phyloP scores from a whole-genome alignment of 2,329 filamentous ascomycete species.

The Aureobasidium sp. region DNA sequence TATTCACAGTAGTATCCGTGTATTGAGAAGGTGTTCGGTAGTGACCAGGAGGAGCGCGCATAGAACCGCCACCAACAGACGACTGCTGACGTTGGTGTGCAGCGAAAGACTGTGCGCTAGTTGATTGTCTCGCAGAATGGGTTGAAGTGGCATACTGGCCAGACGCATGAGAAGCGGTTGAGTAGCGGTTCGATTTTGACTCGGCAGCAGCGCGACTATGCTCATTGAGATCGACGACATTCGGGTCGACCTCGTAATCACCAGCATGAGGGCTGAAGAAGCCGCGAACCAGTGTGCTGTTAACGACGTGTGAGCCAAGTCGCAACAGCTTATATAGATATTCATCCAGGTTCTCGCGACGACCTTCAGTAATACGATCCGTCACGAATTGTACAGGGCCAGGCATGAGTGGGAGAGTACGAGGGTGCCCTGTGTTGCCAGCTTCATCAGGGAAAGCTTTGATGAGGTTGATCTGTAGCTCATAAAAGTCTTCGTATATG shows the following conservation, averaged over 20 bases:
- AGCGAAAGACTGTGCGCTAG: constrained; percentile 16
- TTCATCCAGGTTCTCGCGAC: constrained; percentile 84
- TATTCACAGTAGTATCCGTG: constrained; percentile 14
- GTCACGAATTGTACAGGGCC: constrained; percentile 96
- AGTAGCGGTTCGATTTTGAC: constrained; percentile 32
- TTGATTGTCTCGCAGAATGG: constrained; percentile 17
- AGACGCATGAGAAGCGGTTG: constrained; percentile 19
- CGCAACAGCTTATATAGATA: constrained; percentile 88
- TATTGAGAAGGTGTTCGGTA: constrained; percentile 21
- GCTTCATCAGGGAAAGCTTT: constrained; percentile 88
- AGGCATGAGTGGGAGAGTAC: constrained; percentile 92
- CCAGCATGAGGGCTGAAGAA: constrained; percentile 86
- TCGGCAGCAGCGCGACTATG: constrained; percentile 63
- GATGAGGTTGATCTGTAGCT: constrained; percentile 92
- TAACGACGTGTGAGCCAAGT: constrained; percentile 76
- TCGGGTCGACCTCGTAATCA: constrained; percentile 85
- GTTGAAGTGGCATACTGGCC: background rate
- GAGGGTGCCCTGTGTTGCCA: constrained; percentile 66
- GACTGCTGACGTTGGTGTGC: constrained; percentile 16
- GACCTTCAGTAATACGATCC: constrained; percentile 91
- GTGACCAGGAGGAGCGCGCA: constrained; percentile 17
- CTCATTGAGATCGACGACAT: constrained; percentile 43
- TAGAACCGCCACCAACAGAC: constrained; percentile 12
- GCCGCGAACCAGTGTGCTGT: constrained; percentile 74
- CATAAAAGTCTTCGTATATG: constrained; percentile 98